A percentile compares a stretch with the other conserved stretches of the same genome.
phyloP scores from a whole-genome alignment of 2,329 filamentous ascomycete species.

The Zymoseptoria tritici region DNA sequence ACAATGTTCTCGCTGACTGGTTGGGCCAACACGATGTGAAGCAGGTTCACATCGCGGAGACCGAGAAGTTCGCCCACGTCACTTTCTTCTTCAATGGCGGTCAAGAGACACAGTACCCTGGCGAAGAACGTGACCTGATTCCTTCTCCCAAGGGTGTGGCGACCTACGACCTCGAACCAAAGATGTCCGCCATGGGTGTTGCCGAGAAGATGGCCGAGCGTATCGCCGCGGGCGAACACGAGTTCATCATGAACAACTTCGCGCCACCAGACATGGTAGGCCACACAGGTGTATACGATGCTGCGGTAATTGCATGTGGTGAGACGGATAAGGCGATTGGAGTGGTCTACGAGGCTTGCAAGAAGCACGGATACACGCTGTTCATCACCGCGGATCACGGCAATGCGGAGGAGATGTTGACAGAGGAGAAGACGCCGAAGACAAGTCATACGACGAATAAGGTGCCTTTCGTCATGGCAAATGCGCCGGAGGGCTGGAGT shows the following conservation, averaged over 20 bases:
- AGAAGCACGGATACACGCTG: slow-evolving; percentile 83
- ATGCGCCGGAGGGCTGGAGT: slow-evolving; percentile 82
- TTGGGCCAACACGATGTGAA: slow-evolving; percentile 79
- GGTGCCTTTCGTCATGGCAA: slow-evolving; percentile 96
- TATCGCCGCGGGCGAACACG: slow-evolving; percentile 75
- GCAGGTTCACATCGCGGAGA: slow-evolving; percentile 96
- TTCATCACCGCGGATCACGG: slow-evolving; percentile 95
- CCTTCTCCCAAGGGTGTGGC: slow-evolving; percentile 80
- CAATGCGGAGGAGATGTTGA: slow-evolving; percentile 99
- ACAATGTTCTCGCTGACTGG: slow-evolving; percentile 96
- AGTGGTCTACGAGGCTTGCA: slow-evolving; percentile 85
- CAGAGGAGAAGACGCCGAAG: slow-evolving; percentile 89
- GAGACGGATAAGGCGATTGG: slow-evolving; percentile 93
- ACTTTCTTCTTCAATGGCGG: slow-evolving; percentile 99
- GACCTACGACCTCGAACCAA: slow-evolving; percentile 89
- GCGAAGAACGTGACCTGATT: slow-evolving; percentile 89
- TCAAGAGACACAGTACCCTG: slow-evolving; percentile 89
- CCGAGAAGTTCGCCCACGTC: slow-evolving; percentile 98
- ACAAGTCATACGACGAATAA: slow-evolving; percentile 97
- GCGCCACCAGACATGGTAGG: slow-evolving; percentile 99
- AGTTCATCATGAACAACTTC: slow-evolving; percentile 99
- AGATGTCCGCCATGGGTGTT: slow-evolving; percentile 90
- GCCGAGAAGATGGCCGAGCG: slow-evolving; percentile 85
- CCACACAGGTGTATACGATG: slow-evolving; percentile 95
- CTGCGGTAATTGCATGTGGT: slow-evolving; percentile 74